phyloP scores from a whole-genome alignment of 129 eudicot species.

The Flaveria ramosissima region DNA sequence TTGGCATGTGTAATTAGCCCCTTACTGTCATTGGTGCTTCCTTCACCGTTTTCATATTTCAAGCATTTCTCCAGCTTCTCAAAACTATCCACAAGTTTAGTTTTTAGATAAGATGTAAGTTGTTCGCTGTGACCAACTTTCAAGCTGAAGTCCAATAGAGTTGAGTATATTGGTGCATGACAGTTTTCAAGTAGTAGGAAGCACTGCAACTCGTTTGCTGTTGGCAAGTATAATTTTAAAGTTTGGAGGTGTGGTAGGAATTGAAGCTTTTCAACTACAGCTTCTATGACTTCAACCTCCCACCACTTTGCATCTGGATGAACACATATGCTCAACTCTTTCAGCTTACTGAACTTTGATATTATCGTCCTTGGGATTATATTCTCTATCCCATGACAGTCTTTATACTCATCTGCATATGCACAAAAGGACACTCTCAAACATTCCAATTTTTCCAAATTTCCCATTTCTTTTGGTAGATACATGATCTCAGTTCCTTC shows the following conservation, averaged over 20 bases:
- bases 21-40: neutral
- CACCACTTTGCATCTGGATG: constrained; percentile 33
- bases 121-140: constrained; percentile 25
- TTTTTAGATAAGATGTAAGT: constrained; percentile 32
- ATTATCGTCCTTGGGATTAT: constrained; percentile 28
- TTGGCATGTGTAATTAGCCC: constrained; percentile 31
- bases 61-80: constrained; percentile 30
- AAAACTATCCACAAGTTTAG: constrained; percentile 28
- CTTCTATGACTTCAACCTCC: constrained; percentile 25
- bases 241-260: constrained; percentile 23
- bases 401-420: constrained; percentile 22
- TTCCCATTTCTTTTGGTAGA: constrained; percentile 31
- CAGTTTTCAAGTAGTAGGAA: constrained; percentile 28
- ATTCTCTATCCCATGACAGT: neutral
- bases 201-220: constrained; percentile 13
- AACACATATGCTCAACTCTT: constrained; percentile 35
- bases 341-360: constrained; percentile 31
- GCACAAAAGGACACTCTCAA: constrained; percentile 34
- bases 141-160: constrained; percentile 30
- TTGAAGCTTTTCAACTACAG: constrained; percentile 15
- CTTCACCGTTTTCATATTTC: constrained; percentile 39
- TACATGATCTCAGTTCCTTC: constrained; percentile 35
- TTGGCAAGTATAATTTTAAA: constrained; percentile 35
- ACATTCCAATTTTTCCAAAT: constrained; percentile 8
- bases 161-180: constrained; percentile 17